Conservation (phyloP, 768 basidiomycete genomes). For the Auricularia auricula-judae region DNA sequence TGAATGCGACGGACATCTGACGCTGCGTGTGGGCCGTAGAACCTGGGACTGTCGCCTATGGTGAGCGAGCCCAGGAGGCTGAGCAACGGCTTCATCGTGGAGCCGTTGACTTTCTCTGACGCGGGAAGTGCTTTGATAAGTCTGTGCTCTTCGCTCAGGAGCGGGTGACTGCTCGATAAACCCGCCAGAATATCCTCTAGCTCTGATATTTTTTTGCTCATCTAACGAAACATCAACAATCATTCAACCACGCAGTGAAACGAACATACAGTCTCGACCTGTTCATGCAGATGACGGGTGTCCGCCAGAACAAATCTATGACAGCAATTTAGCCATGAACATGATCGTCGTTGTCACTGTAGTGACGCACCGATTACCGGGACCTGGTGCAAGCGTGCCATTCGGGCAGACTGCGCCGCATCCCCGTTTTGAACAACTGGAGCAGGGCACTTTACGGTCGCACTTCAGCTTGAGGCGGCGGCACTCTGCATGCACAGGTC, state of each 20-base stretch:
- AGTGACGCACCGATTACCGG: background rate
- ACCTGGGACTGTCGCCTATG: background rate
- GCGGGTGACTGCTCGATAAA: constrained; percentile 49
- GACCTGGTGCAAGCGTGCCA: background rate
- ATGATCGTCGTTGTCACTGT: background rate
- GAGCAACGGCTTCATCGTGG: background rate
- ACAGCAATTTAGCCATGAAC: background rate
- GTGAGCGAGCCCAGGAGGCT: background rate
- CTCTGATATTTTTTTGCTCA: constrained; percentile 20
- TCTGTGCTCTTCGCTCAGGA: constrained; percentile 64
- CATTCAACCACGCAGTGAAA: background rate
- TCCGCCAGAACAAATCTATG: background rate
- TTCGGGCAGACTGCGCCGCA: constrained; percentile 2
- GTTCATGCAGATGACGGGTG: background rate
- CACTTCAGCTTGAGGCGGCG: background rate
- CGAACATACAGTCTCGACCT: background rate
- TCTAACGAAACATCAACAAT: background rate
- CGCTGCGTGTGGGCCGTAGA: background rate
- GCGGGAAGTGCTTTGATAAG: constrained; percentile 49
- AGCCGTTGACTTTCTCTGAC: background rate
- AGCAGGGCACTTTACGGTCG: background rate
- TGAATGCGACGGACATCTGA: background rate
- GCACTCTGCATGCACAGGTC: background rate
- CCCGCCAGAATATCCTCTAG: constrained; percentile 60
- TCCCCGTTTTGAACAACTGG: background rate